Conservation (phyloP, 2,329 filamentous ascomycete species). For the Torrubiella hemipterigena region DNA sequence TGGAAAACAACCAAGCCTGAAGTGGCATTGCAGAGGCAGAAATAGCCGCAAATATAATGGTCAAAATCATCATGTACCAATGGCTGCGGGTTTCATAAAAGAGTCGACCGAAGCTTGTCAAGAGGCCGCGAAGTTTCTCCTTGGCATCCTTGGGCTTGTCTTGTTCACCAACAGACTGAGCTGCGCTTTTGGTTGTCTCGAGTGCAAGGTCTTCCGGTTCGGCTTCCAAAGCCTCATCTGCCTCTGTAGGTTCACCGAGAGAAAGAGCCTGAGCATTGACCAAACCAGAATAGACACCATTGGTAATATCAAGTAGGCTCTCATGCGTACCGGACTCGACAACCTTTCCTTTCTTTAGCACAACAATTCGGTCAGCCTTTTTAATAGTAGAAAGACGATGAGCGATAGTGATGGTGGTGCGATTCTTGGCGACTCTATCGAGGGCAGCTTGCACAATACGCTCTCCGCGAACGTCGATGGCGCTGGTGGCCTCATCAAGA, state of each 20-base stretch:
- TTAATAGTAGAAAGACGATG: constrained; percentile 44
- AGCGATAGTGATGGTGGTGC: constrained; percentile 54
- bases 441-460: constrained; percentile 41
- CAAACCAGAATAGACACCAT: constrained; percentile 54
- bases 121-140: constrained; percentile 27
- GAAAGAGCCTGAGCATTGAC: constrained; percentile 52
- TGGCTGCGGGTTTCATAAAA: constrained; percentile 42
- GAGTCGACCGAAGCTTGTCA: constrained; percentile 42
- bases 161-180: constrained; percentile 19
- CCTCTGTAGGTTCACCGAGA: constrained; percentile 33
- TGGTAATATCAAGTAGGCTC: constrained; percentile 37
- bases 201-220: constrained; percentile 29
- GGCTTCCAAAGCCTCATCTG: constrained; percentile 20
- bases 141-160: constrained; percentile 22
- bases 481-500: constrained; percentile 54
- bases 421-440: constrained; percentile 35
- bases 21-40: constrained; percentile 33
- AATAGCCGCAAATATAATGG: constrained; percentile 32
- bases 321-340: constrained; percentile 50
- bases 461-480: constrained; percentile 29
- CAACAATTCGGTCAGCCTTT: constrained; percentile 51
- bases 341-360: constrained; percentile 43
- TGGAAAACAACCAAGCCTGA: constrained; percentile 43
- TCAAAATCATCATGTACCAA: constrained; percentile 37
- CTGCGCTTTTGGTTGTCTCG: constrained; percentile 32